phyloP scores from a whole-genome alignment of 495 filamentous ascomycete species.

The Aspergillus sparsus region DNA sequence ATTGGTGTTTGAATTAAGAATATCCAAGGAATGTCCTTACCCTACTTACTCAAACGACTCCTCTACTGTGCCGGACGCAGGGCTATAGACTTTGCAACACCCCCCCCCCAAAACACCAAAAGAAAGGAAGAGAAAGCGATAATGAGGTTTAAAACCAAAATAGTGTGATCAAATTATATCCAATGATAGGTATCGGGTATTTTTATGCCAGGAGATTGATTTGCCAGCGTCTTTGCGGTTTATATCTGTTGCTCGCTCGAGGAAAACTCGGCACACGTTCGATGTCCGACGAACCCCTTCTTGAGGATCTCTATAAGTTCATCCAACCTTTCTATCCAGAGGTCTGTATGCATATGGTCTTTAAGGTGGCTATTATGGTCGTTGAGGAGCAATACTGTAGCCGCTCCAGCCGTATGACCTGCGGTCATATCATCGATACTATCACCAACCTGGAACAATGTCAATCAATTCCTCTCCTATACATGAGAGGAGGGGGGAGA shows the following conservation, averaged over 20 bases:
- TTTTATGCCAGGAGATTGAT: neutral
- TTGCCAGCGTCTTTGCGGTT: neutral
- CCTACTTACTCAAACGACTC: too few species aligned
- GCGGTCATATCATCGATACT: conserved; percentile 93
- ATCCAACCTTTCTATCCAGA: conserved; percentile 64
- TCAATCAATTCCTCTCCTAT: neutral
- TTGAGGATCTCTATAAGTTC: conserved; percentile 73
- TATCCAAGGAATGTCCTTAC: too few species aligned
- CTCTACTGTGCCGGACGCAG: too few species aligned
- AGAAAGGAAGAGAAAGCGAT: too few species aligned
- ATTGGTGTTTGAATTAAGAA: too few species aligned
- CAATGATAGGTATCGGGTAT: too few species aligned
- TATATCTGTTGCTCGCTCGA: conserved; percentile 15
- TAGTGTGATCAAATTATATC: too few species aligned
- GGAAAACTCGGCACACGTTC: conserved; percentile 24
- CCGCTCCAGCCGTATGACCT: conserved; percentile 79
- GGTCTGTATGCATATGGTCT: conserved; percentile 76
- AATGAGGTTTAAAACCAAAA: too few species aligned
- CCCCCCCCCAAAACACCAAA: too few species aligned
- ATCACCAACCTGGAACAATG: conserved; percentile 66
- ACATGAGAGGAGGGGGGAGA: conserved; percentile 6
- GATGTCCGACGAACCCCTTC: conserved; percentile 55
- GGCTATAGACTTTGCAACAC: too few species aligned
- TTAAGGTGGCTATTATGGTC: conserved; percentile 73
- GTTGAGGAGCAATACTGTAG: conserved; percentile 84